Evolutionary conservation across 176 grass and related monocot species (phyloP).

Genomic region (Cymbopogon citratus): DNA sequence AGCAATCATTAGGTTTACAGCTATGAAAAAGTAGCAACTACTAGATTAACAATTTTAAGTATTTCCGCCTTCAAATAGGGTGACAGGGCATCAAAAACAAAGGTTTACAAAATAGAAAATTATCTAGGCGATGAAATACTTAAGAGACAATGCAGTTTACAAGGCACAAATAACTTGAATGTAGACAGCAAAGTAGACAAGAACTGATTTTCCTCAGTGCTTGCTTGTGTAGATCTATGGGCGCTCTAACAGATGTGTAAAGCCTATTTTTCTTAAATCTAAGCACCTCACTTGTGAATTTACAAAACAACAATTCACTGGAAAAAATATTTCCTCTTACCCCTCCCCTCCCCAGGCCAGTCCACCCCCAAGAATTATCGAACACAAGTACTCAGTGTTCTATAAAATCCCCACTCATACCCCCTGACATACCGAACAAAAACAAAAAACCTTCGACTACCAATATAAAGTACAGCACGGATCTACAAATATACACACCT

Average conservation of each 20-base stretch:
- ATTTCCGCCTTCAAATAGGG: neutral
- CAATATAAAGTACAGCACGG: neutral
- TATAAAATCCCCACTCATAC: neutral
- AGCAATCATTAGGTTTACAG: neutral
- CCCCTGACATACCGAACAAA: neutral
- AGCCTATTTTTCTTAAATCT: neutral
- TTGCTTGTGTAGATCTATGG: neutral
- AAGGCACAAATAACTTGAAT: neutral
- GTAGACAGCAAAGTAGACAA: neutral
- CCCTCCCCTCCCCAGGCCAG: neutral
- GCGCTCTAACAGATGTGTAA: neutral
- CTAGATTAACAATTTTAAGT: neutral
- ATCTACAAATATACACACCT: neutral
- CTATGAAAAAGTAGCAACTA: neutral
- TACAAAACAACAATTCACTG: neutral
- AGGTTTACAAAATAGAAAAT: neutral
- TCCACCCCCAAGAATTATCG: neutral
- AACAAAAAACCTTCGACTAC: neutral
- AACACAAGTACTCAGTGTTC: neutral
- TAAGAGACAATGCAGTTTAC: neutral
- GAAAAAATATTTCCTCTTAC: neutral
- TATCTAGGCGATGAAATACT: neutral
- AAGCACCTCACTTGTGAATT: neutral
- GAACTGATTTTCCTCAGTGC: neutral
- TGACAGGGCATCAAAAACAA: neutral